These are phyloP conservation scores for Elsinoe ampelina DNA, from an alignment of 2,329 filamentous ascomycete genomes.

Conservation along the genomic window DNA sequence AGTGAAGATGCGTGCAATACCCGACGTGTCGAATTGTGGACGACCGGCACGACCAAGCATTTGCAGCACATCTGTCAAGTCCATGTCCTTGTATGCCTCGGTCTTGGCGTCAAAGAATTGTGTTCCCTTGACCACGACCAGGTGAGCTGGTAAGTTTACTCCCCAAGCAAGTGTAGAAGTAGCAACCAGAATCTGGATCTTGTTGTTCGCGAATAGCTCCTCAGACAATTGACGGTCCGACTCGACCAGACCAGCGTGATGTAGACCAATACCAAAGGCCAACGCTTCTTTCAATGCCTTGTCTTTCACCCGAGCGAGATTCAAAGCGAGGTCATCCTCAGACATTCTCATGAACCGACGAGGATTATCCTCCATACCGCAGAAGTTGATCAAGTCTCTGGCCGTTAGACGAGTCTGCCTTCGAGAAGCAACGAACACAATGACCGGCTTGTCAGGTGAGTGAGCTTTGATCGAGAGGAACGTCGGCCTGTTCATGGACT, in stretches of 20 bases:
- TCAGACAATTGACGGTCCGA: slow-evolving; percentile 85
- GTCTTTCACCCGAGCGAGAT: slow-evolving; percentile 85
- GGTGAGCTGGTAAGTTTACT: slow-evolving; percentile 90
- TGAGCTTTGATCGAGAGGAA: slow-evolving; percentile 95
- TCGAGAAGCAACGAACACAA: slow-evolving; percentile 94
- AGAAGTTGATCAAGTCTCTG: slow-evolving; percentile 93
- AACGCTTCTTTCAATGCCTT: slow-evolving; percentile 87
- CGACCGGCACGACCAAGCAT: slow-evolving; percentile 95
- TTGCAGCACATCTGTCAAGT: slow-evolving; percentile 92
- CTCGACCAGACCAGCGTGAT: slow-evolving; percentile 94
- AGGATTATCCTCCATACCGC: slow-evolving; percentile 97
- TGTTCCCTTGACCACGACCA: slow-evolving; percentile 96
- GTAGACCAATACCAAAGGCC: slow-evolving; percentile 91
- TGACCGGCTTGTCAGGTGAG: slow-evolving; percentile 92
- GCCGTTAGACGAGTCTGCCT: slow-evolving; percentile 90
- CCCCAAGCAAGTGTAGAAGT: slow-evolving; percentile 97
- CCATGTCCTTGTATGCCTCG: slow-evolving; percentile 98
- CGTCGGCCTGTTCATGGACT: slow-evolving; percentile 96
- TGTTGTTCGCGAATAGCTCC: slow-evolving; percentile 93
- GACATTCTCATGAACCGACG: slow-evolving; percentile 87
- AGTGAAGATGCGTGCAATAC: slow-evolving; percentile 94
- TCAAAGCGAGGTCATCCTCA: slow-evolving; percentile 83
- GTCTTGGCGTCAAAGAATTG: slow-evolving; percentile 98
- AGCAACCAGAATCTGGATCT: slow-evolving; percentile 92
- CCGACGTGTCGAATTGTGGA: slow-evolving; percentile 91